Conservation (phyloP, 2,329 filamentous ascomycete genomes). For the Alternaria panax region DNA sequence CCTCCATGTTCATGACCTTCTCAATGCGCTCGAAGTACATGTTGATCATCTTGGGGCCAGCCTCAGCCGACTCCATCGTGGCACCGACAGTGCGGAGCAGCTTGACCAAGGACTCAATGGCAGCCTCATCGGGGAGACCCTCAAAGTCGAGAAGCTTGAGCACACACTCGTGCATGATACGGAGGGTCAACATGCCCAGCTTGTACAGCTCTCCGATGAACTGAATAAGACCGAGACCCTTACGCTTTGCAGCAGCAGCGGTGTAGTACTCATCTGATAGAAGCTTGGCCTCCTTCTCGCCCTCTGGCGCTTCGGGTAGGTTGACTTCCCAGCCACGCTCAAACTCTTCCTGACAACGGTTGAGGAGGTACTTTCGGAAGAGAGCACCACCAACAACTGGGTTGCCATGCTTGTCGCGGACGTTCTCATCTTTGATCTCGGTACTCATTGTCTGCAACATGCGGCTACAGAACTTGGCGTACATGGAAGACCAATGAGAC, state of each 20-base stretch:
- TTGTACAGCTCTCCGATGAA: slow-evolving; percentile 99
- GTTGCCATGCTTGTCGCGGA: slow-evolving; percentile 87
- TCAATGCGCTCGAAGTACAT: slow-evolving; percentile 92
- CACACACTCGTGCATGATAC: slow-evolving; percentile 99
- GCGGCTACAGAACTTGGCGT: slow-evolving; percentile 96
- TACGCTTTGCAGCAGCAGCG: slow-evolving; percentile 92
- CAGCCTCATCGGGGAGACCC: slow-evolving; percentile 90
- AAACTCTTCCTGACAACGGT: slow-evolving; percentile 98
- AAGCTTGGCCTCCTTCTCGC: slow-evolving; percentile 83
- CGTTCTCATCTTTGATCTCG: slow-evolving; percentile 94
- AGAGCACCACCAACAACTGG: slow-evolving; percentile 90
- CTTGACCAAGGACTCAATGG: slow-evolving; percentile 94
- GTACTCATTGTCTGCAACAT: slow-evolving; percentile 87
- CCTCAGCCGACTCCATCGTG: slow-evolving; percentile 80
- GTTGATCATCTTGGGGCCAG: slow-evolving; percentile 86
- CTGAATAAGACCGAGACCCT: slow-evolving; percentile 95
- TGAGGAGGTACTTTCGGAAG: slow-evolving; percentile 98
- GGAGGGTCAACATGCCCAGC: slow-evolving; percentile 96
- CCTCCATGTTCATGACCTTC: slow-evolving; percentile 77
- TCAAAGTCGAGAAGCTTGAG: slow-evolving; percentile 96
- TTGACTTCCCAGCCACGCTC: slow-evolving; percentile 96
- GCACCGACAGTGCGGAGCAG: slow-evolving; percentile 89
- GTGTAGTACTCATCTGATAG: slow-evolving; percentile 96
- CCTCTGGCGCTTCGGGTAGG: slow-evolving; percentile 77
- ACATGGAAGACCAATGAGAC: slow-evolving; percentile 98